Percentiles rank a stretch among this genome's conserved stretches.
Evolutionary conservation across 768 basidiomycete genomes (phyloP).

Genomic region (Asterophora lycoperdoides): DNA sequence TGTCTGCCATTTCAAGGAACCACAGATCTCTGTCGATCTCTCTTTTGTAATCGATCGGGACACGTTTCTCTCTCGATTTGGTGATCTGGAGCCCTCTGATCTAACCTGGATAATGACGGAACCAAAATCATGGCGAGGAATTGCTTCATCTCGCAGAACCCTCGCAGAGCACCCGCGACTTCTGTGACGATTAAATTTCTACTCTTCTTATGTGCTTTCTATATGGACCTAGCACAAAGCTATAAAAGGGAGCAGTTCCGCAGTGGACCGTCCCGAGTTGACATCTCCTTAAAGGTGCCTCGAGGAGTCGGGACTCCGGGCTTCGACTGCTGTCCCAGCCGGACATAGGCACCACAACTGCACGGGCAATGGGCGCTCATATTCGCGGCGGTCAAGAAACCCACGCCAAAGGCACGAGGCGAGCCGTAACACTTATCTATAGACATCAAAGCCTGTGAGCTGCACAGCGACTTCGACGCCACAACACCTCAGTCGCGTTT

Average conservation of each 20-base stretch:
- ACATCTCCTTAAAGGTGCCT: not conserved
- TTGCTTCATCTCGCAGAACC: not conserved
- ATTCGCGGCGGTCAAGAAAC: not conserved
- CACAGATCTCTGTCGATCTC: slow-evolving; percentile 7
- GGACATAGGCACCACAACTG: slow-evolving; percentile 1
- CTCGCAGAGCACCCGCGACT: not conserved
- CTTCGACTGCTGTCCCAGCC: not conserved
- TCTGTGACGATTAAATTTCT: not conserved
- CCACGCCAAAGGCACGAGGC: slow-evolving; percentile 12
- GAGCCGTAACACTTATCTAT: slow-evolving; percentile 9
- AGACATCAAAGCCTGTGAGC: slow-evolving; percentile 1
- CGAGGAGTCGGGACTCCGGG: slow-evolving; percentile 6
- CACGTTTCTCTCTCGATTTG: not conserved
- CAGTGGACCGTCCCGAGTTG: not conserved
- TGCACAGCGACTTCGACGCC: slow-evolving; percentile 3
- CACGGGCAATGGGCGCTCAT: slow-evolving; percentile 8
- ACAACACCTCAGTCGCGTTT: slow-evolving; percentile 5
- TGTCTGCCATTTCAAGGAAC: not conserved
- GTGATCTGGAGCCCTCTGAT: slow-evolving; percentile 1
- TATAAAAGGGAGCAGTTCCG: not conserved
- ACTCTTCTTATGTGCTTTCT: not conserved
- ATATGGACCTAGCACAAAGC: not conserved
- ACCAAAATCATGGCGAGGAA: not conserved
- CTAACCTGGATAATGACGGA: slow-evolving; percentile 5
- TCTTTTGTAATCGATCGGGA: slow-evolving; percentile 6